phyloP scores from a whole-genome alignment of 805 yeast species.

The Sporopachydermia lactativora region DNA sequence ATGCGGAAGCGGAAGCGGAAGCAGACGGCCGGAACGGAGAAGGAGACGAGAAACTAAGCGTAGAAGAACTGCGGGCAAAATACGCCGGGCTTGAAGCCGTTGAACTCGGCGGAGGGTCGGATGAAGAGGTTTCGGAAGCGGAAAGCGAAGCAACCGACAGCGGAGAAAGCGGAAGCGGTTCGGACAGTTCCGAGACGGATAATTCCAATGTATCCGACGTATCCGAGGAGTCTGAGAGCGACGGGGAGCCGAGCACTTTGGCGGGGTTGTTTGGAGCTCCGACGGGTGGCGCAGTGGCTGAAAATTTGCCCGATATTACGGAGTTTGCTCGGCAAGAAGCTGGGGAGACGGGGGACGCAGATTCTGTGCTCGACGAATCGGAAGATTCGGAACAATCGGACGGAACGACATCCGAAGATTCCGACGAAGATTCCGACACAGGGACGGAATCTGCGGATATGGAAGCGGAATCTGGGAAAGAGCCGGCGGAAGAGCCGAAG shows the following conservation, averaged over 20 bases:
- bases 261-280: slow-evolving; percentile 24
- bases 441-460: background rate
- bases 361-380: slow-evolving; percentile 8
- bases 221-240: slow-evolving; percentile 14
- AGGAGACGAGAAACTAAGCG: slow-evolving; percentile 38
- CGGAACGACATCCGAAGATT: slow-evolving; percentile 4
- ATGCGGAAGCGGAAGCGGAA: slow-evolving; percentile 12
- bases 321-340: slow-evolving; percentile 13
- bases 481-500: too few species aligned
- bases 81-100: slow-evolving; percentile 31
- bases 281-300: slow-evolving; percentile 17
- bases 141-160: slow-evolving; percentile 13
- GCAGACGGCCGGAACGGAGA: too few species aligned
- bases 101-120: slow-evolving; percentile 10
- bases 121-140: slow-evolving; percentile 7
- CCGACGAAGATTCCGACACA: slow-evolving; percentile 7
- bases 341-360: slow-evolving; percentile 16
- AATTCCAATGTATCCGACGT: slow-evolving; percentile 9
- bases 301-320: slow-evolving; percentile 14
- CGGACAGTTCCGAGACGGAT: slow-evolving; percentile 8
- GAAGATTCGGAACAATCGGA: slow-evolving; percentile 6
- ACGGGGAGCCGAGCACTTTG: slow-evolving; percentile 13
- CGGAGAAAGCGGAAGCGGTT: slow-evolving; percentile 21
- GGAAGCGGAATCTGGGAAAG: slow-evolving; percentile 8
- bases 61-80: slow-evolving; percentile 42